These are phyloP conservation scores for Plenodomus lindquistii DNA, from an alignment of 2,329 filamentous ascomycete genomes.

Conservation along the genomic window DNA sequence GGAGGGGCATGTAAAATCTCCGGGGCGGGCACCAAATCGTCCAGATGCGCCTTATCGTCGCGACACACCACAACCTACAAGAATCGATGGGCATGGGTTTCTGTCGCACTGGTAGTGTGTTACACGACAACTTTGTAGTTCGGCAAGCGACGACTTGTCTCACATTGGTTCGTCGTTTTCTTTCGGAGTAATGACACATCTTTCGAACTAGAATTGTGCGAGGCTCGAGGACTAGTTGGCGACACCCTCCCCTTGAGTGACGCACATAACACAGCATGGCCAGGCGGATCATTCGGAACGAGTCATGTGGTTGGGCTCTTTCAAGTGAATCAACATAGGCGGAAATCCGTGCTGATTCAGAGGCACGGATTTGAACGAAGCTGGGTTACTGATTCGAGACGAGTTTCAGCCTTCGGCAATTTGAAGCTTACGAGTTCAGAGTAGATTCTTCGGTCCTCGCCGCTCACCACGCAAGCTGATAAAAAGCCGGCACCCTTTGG, in stretches of 20 bases:
- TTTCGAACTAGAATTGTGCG: not conserved
- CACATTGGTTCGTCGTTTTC: not conserved
- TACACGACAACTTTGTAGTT: not conserved
- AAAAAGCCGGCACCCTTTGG: constrained; percentile 18
- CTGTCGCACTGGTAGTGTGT: not conserved
- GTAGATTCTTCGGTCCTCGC: constrained; percentile 5
- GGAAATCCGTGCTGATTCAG: constrained; percentile 10
- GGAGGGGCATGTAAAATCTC: too few species aligned
- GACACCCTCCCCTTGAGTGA: constrained; percentile 5
- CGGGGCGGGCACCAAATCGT: not conserved
- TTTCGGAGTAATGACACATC: not conserved
- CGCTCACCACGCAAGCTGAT: constrained; percentile 8
- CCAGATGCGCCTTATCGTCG: not conserved
- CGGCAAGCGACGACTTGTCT: not conserved
- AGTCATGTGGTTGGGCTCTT: constrained; percentile 16
- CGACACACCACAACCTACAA: not conserved
- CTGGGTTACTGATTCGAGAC: constrained; percentile 6
- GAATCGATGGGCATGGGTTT: not conserved
- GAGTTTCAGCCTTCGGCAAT: constrained; percentile 8
- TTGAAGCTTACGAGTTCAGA: not conserved
- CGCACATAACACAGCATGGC: constrained; percentile 5
- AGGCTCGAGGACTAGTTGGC: not conserved
- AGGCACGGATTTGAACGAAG: constrained; percentile 14
- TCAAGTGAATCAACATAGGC: constrained; percentile 2
- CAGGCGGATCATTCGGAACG: constrained; percentile 15